Evolutionary conservation across 1,139 yeast species (phyloP).

Genomic region (Magnusiomyces ingens): DNA sequence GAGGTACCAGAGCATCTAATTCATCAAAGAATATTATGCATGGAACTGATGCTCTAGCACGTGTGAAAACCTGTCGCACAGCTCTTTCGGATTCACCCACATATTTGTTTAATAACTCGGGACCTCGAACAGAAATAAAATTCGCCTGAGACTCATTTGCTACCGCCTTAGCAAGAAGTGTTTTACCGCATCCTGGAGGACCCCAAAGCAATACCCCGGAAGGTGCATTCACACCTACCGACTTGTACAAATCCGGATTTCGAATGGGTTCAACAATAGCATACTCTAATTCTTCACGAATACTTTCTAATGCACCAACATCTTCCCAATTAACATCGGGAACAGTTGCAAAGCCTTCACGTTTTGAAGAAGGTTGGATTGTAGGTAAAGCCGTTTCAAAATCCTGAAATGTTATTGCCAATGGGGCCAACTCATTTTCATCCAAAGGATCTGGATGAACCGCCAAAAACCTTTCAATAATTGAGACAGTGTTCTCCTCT

Average conservation of each 20-base stretch:
- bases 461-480: constrained; percentile 64
- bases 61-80: constrained; percentile 85
- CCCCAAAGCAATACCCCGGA: constrained; percentile 99
- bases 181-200: constrained; percentile 99
- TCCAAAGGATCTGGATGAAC: constrained; percentile 78
- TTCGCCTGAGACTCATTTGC: constrained; percentile 96
- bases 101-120: constrained; percentile 86
- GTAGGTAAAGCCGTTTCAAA: constrained; percentile 82
- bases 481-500: constrained; percentile 38
- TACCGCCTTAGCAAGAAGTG: constrained; percentile 90
- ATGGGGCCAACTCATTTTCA: constrained; percentile 62
- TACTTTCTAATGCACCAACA: constrained; percentile 79
- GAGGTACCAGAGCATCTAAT: constrained; percentile 90
- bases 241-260: constrained; percentile 80
- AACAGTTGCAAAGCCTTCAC: constrained; percentile 98
- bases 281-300: constrained; percentile 89
- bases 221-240: constrained; percentile 93
- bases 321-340: constrained; percentile 96
- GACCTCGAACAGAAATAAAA: constrained; percentile 91
- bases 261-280: constrained; percentile 96
- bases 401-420: constrained; percentile 71
- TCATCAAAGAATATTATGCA: constrained; percentile 96
- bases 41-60: constrained; percentile 93
- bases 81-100: constrained; percentile 97
- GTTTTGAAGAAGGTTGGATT: constrained; percentile 93